A percentile compares a stretch with the other conserved stretches of the same genome.
These are phyloP conservation scores for Colletotrichum caudatum DNA, from an alignment of 2,329 filamentous ascomycete genomes.

Conservation along the genomic window DNA sequence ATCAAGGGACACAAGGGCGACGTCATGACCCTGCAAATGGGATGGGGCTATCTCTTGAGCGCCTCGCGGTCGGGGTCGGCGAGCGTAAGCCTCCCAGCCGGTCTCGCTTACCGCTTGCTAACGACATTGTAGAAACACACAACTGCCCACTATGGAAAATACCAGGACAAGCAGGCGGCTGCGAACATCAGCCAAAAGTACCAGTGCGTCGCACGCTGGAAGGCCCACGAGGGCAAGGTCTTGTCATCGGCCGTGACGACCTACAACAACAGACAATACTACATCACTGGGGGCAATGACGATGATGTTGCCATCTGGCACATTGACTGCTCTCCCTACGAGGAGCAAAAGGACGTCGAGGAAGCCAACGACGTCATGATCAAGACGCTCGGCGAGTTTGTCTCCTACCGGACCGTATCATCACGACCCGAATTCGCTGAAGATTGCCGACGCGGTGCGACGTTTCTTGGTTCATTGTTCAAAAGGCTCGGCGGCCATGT, in stretches of 20 bases:
- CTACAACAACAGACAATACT: conserved; percentile 80
- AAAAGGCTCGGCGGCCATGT: conserved; percentile 91
- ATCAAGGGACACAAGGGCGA: conserved; percentile 85
- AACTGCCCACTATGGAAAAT: conserved; percentile 72
- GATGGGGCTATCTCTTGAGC: conserved; percentile 86
- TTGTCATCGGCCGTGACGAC: conserved; percentile 83
- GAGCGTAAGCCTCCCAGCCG: conserved; percentile 68
- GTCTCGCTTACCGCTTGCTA: conserved; percentile 28
- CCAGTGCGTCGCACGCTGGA: conserved; percentile 81
- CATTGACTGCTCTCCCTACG: conserved; percentile 55
- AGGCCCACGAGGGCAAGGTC: conserved; percentile 88
- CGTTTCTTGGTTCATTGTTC: conserved; percentile 89
- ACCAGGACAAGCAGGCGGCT: conserved; percentile 59
- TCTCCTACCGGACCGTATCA: conserved; percentile 92
- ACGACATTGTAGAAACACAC: conserved; percentile 68
- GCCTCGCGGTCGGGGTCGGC: conserved; percentile 90
- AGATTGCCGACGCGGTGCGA: conserved; percentile 92
- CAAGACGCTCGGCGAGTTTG: conserved; percentile 84
- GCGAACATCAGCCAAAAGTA: conserved; percentile 81
- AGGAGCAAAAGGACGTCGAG: conserved; percentile 49
- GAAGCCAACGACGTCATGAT: conserved; percentile 68
- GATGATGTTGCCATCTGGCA: conserved; percentile 91
- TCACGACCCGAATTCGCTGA: conserved; percentile 87
- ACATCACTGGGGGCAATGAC: conserved; percentile 94
- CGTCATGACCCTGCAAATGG: conserved; percentile 87